phyloP scores from a whole-genome alignment of 1,284 basidiomycete genomes.

The Tremellales sp. region DNA sequence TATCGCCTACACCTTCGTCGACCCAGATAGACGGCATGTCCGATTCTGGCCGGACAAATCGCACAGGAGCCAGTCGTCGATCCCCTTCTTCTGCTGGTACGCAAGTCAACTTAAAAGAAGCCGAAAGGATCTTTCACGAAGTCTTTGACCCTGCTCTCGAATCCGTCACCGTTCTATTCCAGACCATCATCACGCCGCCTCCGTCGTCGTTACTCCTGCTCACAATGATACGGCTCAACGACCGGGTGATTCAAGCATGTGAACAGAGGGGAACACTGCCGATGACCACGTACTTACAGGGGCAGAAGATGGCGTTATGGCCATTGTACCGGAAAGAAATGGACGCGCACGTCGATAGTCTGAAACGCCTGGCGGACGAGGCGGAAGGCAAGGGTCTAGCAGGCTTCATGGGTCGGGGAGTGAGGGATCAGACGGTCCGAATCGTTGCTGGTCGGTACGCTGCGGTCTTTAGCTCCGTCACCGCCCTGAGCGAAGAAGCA shows the following conservation, averaged over 20 bases:
- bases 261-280: slow-evolving; percentile 71
- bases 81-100: slow-evolving; percentile 9
- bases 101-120: slow-evolving; percentile 50
- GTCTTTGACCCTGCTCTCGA: slow-evolving; percentile 82
- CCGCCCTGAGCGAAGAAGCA: slow-evolving; percentile 70
- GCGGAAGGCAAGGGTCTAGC: slow-evolving; percentile 51
- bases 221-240: slow-evolving; percentile 82
- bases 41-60: slow-evolving; percentile 23
- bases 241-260: slow-evolving; percentile 66
- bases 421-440: slow-evolving; percentile 65
- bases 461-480: slow-evolving; percentile 70
- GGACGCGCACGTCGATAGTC: slow-evolving; percentile 72
- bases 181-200: slow-evolving; percentile 36
- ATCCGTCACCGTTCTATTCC: slow-evolving; percentile 58
- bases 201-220: slow-evolving; percentile 66
- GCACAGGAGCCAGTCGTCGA: background rate
- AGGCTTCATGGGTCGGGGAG: slow-evolving; percentile 56
- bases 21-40: slow-evolving; percentile 24
- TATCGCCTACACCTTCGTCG: slow-evolving; percentile 12
- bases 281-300: slow-evolving; percentile 72
- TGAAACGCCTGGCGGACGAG: slow-evolving; percentile 75
- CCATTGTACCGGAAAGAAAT: slow-evolving; percentile 83
- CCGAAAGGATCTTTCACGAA: slow-evolving; percentile 71
- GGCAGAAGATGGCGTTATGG: slow-evolving; percentile 78
- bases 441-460: slow-evolving; percentile 64